Evolutionary conservation across 768 basidiomycete species (phyloP).

Genomic region (Mycena filopes): DNA sequence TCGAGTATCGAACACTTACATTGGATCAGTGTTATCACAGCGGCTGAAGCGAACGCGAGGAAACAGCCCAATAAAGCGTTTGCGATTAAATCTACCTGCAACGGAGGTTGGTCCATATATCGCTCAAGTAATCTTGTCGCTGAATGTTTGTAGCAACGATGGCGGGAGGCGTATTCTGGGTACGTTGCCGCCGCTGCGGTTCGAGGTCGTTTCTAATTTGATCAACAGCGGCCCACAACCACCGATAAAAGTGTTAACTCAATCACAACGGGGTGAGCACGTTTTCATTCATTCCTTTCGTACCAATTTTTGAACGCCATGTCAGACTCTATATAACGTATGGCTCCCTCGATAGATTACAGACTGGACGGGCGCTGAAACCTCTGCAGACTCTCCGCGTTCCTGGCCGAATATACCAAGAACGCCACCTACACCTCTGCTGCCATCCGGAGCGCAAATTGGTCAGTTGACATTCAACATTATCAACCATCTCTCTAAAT

Average conservation of each 20-base stretch:
- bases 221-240: conserved; percentile 51
- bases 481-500: too few species aligned
- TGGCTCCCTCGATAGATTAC: too few species aligned
- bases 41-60: conserved; percentile 49
- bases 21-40: conserved; percentile 52
- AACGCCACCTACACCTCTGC: conserved; percentile 58
- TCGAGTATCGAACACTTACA: neutral
- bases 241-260: conserved; percentile 59
- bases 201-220: too few species aligned
- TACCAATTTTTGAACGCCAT: neutral
- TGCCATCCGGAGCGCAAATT: conserved; percentile 57
- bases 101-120: conserved; percentile 56
- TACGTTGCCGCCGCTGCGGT: conserved; percentile 28
- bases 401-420: conserved; percentile 56
- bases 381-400: conserved; percentile 55
- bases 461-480: conserved; percentile 37
- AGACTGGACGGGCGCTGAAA: too few species aligned
- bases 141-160: conserved; percentile 53
- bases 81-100: conserved; percentile 53
- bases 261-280: conserved; percentile 61
- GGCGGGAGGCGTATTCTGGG: conserved; percentile 69
- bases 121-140: neutral
- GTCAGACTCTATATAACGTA: conserved; percentile 55
- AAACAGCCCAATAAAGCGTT: conserved; percentile 54
- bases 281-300: conserved; percentile 17